Conservation (phyloP, 1,139 yeast species). For the Schwanniomyces etchellsii region DNA sequence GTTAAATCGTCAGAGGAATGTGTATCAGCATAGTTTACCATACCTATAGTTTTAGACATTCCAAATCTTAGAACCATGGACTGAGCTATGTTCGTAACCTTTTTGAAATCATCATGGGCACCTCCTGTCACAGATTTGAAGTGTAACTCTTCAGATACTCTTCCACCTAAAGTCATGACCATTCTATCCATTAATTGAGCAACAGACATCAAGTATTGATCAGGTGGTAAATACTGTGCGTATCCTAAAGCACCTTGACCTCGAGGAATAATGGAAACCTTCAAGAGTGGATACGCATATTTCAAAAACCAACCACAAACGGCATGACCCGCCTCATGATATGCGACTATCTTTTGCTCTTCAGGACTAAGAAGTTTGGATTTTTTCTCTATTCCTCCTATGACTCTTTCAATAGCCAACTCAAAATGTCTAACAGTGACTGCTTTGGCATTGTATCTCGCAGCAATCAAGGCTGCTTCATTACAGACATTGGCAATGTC, state of each 20-base stretch:
- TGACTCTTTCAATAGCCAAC: conserved; percentile 93
- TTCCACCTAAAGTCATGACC: conserved; percentile 96
- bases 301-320: conserved; percentile 94
- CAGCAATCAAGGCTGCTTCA: conserved; percentile 96
- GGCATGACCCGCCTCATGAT: conserved; percentile 98
- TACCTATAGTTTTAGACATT: conserved; percentile 82
- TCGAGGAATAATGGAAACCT: conserved; percentile 94
- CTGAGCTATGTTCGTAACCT: conserved; percentile 92
- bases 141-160: conserved; percentile 91
- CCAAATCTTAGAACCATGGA: conserved; percentile 91
- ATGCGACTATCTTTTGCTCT: conserved; percentile 87
- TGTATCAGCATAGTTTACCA: conserved; percentile 40
- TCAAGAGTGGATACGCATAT: conserved; percentile 86
- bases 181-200: conserved; percentile 81
- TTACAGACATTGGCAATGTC: conserved; percentile 96
- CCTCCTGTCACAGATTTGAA: conserved; percentile 90
- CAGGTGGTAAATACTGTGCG: conserved; percentile 95
- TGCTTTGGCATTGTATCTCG: conserved; percentile 65
- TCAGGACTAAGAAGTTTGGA: conserved; percentile 75
- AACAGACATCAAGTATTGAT: conserved; percentile 73
- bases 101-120: conserved; percentile 92
- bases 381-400: conserved; percentile 93
- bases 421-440: conserved; percentile 82
- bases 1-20: conserved; percentile 31
- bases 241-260: conserved; percentile 98